Conservation (phyloP, 164 flowering plant species). For the Sextonia rubra region DNA sequence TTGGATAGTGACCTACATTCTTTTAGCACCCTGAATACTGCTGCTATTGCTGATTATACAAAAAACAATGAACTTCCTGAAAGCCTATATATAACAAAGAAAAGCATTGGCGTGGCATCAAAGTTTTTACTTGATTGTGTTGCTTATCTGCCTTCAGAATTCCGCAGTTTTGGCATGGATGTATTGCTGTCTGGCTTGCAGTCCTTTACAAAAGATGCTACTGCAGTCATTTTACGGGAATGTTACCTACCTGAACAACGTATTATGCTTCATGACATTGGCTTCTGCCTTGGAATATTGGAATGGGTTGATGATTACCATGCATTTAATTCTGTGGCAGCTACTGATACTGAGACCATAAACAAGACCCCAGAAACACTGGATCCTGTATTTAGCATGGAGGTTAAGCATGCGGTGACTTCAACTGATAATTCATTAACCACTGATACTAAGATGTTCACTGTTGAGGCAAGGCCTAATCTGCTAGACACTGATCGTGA, state of each 20-base stretch:
- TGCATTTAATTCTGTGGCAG: conserved; percentile 29
- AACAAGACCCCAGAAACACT: conserved; percentile 10
- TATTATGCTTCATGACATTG: conserved; percentile 87
- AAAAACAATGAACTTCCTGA: conserved; percentile 8
- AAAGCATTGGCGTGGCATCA: conserved; percentile 31
- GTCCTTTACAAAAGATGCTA: conserved; percentile 50
- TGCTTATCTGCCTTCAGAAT: conserved; percentile 68
- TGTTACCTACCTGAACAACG: conserved; percentile 55
- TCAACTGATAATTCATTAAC: neutral
- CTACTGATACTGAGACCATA: conserved; percentile 18
- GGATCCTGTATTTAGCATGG: conserved; percentile 12
- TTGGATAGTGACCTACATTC: conserved; percentile 4
- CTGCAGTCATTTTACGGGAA: conserved; percentile 49
- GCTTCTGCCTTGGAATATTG: conserved; percentile 65
- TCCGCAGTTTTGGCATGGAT: conserved; percentile 68
- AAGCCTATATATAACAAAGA: conserved; percentile 3
- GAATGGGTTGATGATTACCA: conserved; percentile 83
- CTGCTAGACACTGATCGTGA: conserved; percentile 10
- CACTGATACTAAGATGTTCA: conserved; percentile 8
- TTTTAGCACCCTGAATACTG: neutral
- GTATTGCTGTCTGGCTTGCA: conserved; percentile 63
- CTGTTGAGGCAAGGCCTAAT: conserved; percentile 7
- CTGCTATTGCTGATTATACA: neutral
- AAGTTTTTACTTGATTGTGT: conserved; percentile 78
- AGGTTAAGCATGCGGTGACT: conserved; percentile 2